These are phyloP conservation scores for Botrytis byssoidea DNA, from an alignment of 2,329 filamentous ascomycete genomes.

Conservation along the genomic window DNA sequence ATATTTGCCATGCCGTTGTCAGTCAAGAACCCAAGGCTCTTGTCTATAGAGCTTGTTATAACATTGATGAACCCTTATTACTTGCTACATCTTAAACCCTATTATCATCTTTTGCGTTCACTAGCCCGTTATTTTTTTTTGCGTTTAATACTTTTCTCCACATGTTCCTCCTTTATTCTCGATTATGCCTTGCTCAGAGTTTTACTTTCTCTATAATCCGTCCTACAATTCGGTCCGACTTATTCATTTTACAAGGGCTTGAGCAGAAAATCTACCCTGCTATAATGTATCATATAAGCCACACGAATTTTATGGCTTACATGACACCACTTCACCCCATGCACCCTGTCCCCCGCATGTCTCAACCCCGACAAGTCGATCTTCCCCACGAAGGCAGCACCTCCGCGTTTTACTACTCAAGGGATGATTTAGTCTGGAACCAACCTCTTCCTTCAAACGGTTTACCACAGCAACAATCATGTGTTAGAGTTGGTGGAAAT, in stretches of 20 bases:
- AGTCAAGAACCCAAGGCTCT: neutral
- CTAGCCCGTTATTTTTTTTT: neutral
- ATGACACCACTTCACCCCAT: constrained; percentile 14
- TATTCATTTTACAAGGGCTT: constrained; percentile 14
- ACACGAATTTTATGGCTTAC: neutral
- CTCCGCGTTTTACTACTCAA: neutral
- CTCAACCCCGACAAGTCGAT: constrained; percentile 16
- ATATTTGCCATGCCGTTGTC: neutral
- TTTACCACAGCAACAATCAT: constrained; percentile 1
- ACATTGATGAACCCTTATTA: neutral
- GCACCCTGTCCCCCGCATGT: constrained; percentile 22
- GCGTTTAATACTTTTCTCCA: neutral
- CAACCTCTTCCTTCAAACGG: neutral
- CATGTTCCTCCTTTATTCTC: too few relatives aligned
- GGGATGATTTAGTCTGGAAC: neutral
- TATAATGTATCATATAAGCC: neutral
- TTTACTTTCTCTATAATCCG: neutral
- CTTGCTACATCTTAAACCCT: too few relatives aligned
- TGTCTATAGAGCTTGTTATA: neutral
- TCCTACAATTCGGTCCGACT: constrained; percentile 22
- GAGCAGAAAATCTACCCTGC: constrained; percentile 7
- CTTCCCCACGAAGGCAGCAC: constrained; percentile 18
- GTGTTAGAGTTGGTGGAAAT: neutral
- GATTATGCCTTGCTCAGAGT: neutral
- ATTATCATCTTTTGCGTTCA: neutral